These are phyloP conservation scores for Podospora didyma DNA, from an alignment of 495 filamentous ascomycete species.

Conservation along the genomic window DNA sequence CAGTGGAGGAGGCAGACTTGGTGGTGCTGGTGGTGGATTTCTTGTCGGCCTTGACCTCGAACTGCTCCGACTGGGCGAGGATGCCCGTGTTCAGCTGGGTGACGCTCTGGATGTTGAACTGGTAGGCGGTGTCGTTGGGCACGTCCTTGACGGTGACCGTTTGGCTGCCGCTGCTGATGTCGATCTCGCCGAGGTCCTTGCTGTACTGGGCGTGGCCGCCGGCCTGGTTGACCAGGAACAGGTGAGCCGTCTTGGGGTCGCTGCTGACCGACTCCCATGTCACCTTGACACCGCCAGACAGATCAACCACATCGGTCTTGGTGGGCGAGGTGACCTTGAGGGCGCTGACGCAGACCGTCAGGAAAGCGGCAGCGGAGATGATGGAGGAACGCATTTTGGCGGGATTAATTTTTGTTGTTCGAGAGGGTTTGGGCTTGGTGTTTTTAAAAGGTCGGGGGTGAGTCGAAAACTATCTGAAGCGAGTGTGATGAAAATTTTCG, in stretches of 20 bases:
- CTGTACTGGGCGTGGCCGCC: constrained; percentile 23
- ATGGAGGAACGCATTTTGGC: constrained; percentile 21
- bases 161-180: constrained; percentile 20
- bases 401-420: constrained; percentile 3
- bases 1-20: background rate
- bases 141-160: constrained; percentile 13
- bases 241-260: constrained; percentile 23
- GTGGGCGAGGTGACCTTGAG: constrained; percentile 24
- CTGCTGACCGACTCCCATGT: constrained; percentile 22
- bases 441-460: background rate
- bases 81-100: constrained; percentile 21
- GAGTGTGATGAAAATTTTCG: constrained; percentile 1
- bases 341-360: constrained; percentile 14
- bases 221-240: constrained; percentile 31
- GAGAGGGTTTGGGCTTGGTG: background rate
- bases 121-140: constrained; percentile 16
- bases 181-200: constrained; percentile 27
- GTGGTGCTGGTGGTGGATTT: background rate
- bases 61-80: constrained; percentile 29
- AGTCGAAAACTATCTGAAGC: background rate
- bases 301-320: constrained; percentile 21
- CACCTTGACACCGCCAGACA: constrained; percentile 20
- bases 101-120: constrained; percentile 31
- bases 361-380: constrained; percentile 13
- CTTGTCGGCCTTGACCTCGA: constrained; percentile 15